Conservation (phyloP, 495 filamentous ascomycete species). For the Aspergillus panamensis region DNA sequence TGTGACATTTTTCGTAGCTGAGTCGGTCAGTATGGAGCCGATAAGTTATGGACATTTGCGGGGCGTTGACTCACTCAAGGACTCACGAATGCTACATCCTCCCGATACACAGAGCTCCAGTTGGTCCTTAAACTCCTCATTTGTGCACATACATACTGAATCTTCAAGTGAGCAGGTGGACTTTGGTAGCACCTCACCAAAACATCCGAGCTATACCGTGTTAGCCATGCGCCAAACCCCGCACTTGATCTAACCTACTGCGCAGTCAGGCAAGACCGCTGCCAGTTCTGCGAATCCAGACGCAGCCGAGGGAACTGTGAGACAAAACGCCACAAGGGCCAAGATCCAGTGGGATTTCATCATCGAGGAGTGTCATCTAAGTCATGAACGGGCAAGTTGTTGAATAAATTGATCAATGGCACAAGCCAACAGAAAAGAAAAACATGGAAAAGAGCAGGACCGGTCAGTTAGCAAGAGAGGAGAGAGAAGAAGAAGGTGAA, state of each 20-base stretch:
- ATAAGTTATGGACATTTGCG: not conserved
- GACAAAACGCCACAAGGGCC: not conserved
- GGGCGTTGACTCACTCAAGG: not conserved
- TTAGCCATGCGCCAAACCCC: not conserved
- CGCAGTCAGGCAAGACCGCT: slow-evolving; percentile 10
- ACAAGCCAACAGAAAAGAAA: not conserved
- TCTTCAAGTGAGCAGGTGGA: slow-evolving; percentile 25
- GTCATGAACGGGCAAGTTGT: no score
- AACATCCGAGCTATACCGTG: slow-evolving; percentile 24
- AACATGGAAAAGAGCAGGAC: not conserved
- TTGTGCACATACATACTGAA: slow-evolving; percentile 27
- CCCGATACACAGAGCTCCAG: slow-evolving; percentile 23
- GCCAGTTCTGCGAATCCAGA: slow-evolving; percentile 8
- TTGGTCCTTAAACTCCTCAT: slow-evolving; percentile 16
- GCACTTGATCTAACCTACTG: slow-evolving; percentile 1
- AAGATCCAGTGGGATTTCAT: not conserved
- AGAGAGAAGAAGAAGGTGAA: not conserved
- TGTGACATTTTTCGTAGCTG: slow-evolving; percentile 37
- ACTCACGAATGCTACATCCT: slow-evolving; percentile 19
- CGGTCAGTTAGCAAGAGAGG: not conserved
- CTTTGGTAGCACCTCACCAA: slow-evolving; percentile 21
- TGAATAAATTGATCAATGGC: not conserved
- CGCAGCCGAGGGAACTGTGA: not conserved
- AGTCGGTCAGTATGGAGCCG: not conserved
- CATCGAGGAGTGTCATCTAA: not conserved